Evolutionary conservation across 805 yeast species (phyloP), one percentile per base, ranked within the genome.

Genomic region (Ogataea paradorogensis): DNA sequence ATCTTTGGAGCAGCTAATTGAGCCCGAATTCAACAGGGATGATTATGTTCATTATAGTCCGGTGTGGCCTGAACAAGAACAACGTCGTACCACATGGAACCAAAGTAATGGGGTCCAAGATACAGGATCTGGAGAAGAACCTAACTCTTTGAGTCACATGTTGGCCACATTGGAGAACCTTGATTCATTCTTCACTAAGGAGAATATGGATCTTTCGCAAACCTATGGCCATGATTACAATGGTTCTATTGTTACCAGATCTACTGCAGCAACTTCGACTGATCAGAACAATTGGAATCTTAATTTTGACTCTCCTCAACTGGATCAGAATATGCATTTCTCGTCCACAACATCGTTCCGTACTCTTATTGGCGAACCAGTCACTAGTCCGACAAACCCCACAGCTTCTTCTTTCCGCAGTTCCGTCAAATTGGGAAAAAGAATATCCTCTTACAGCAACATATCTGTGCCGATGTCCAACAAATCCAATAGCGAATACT

Each of bases 131-230:
- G 68, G 71, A 11, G 74, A 68, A 2, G 88, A 78, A 38, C 78
- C 73, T 25, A 88, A 82, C 42, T 82, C 95, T 0, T 69, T 89
- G 52, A 84, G 90, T 54, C 84, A 88, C 55, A 87, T 89, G 85
- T 84, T 95, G 82, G 95, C 95, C 1, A 93, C 93, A 9, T 68
- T 89, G 47, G 96, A 89, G 54, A 89, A 87, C 50, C 70, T 89
- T 50, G 96, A 89, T 55, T 82, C 91, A 8, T 89, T 89, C 56
- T 89, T 89, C 62, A 84, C 95, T 0, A 84, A 80, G 42, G 84
- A 78, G 30, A 45, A 53, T 11, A 47, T 55, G 40, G 63, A 55
- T 24, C 34, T 55, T 13, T 44, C 57, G 7, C 52, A 50, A 4
- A 43, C 51, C 7, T 55, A 55, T 39, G 63, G 65, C 27, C 78